Evolutionary conservation across 2,329 filamentous ascomycete genomes (phyloP), one percentile per base, ranked within the genome.

Genomic region (Sporothrix pseudoabietina): DNA sequence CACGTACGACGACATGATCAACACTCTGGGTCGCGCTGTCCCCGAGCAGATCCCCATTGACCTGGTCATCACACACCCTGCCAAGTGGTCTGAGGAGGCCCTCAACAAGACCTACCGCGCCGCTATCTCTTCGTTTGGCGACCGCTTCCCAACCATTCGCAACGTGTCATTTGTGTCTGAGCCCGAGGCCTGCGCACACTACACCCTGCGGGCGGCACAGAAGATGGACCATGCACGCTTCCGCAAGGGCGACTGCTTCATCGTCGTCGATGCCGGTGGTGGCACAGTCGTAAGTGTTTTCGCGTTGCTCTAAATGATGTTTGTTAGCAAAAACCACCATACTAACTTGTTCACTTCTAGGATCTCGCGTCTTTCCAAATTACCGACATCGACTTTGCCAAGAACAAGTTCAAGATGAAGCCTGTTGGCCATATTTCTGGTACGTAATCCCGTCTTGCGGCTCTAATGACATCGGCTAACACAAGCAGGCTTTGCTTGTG

Each of bases 181-280:
- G 54, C 76, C 76, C 3, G 76, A 76, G 22, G 76, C 76, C 2
- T 75, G 75, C 49, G 76, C 76, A 9, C 75, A 76, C 19, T 76
- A 75, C 73, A 77, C 72, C 12, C 72, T 79, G 32, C 75, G 76
- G 2, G 78, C 75, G 9, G 78, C 77, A 5, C 76, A 76, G 75
- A 75, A 75, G 19, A 57, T 73, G 5, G 76, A 78, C 30, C 73
- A 76, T 30, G 72, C 72, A 1, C 71, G 73, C 3, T 76, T 78
- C 54, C 59, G 74, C 32, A 77, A 77, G 52, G 66, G 52, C 10
- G 78, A 78, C 61, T 78, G 77, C 69, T 78, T 78, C 49, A 76
- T 79, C 52, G 77, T 79, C 7, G 77, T 78, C 6, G 78, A 79
- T 44, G 78, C 77, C 1, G 78, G 78, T 22, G 78, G 78, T 59